Evolutionary conservation across 163 green algal species (phyloP), one percentile per base, ranked within the genome.

Genomic region (Trebouxiophyceae sp.): DNA sequence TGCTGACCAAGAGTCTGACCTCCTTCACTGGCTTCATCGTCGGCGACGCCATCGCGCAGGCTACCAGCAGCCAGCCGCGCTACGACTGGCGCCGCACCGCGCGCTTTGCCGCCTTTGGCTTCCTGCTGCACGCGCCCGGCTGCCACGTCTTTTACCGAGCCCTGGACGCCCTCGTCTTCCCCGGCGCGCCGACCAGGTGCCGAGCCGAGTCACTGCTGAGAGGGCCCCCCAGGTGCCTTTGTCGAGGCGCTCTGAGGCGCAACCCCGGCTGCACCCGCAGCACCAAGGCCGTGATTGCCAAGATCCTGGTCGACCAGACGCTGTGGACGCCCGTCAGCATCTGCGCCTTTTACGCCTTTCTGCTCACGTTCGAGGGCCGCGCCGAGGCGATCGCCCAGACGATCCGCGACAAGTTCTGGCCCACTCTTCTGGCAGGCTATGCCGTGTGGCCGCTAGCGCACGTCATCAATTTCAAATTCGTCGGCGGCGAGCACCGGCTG

Each of bases 21-120:
- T 74, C 65, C 28, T 65, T 87, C 22, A 63, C 78, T 5, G 84
- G 84, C 27, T 89, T 86, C 33, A 74, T 81, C 5, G n/a, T 84
- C 0, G 79, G 79, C 20, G 79, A 86, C 54, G 33, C 33, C 2
- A 46, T 84, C 0, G 79, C 79, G 7, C 79, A 86, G 57, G 56
- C 39, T 30, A 57, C 57, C 33, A 46, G 29, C 5, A 45, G 32
- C 7, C 29, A 54, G 27, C n/a, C 0, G 33, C 71, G 60, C 59
- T 65, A 59, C 26, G 62, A 74, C 33, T 66, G 47, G 28, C 45
- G 30, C 27, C 62, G 71, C 3, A 77, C 71, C 24, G 62, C 61
- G 24, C 34, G 71, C 2, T 73, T 77, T 54, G 63, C 63, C 8
- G 56, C 58, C 1, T 77, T 62, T 61, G 71, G 71, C 12, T 61